A percentile compares a stretch with the other conserved stretches of the same genome.
Evolutionary conservation across 2,329 filamentous ascomycete genomes (phyloP).

Genomic region (Pyrenophora seminiperda): DNA sequence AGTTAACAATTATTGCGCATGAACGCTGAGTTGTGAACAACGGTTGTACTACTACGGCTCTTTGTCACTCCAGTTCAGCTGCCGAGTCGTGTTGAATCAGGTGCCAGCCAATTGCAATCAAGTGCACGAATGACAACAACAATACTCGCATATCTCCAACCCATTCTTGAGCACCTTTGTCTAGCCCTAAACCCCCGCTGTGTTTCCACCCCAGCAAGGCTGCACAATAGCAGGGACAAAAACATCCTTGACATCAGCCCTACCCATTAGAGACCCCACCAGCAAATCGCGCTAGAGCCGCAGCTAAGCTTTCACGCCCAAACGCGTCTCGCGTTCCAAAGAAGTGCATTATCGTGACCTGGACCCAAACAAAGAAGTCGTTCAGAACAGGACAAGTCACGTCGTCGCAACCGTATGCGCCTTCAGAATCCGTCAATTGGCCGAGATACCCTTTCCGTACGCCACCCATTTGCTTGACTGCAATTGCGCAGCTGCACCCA

Average conservation of each 20-base stretch:
- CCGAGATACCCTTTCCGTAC: neutral
- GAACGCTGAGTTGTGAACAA: no score
- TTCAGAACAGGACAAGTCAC: neutral
- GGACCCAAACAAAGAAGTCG: constrained; percentile 15
- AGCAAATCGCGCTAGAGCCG: constrained; percentile 23
- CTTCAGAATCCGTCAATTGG: neutral
- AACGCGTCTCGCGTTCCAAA: constrained; percentile 28
- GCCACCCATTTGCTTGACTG: neutral
- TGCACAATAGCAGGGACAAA: neutral
- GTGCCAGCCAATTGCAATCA: no score
- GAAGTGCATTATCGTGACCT: constrained; percentile 15
- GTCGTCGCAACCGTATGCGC: constrained; percentile 8
- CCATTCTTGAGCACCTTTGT: neutral
- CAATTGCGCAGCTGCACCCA: constrained; percentile 9
- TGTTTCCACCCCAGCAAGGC: neutral
- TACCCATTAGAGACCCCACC: constrained; percentile 8
- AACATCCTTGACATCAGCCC: constrained; percentile 7
- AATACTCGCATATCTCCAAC: neutral
- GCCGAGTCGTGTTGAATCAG: no score
- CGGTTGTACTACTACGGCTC: no score
- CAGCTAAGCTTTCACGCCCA: constrained; percentile 20
- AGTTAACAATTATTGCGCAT: no score
- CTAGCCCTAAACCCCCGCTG: no score
- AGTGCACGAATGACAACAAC: no score
- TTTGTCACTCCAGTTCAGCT: no score